Conservation (phyloP, 768 basidiomycete genomes). For the Macrolepiota dolichaula region DNA sequence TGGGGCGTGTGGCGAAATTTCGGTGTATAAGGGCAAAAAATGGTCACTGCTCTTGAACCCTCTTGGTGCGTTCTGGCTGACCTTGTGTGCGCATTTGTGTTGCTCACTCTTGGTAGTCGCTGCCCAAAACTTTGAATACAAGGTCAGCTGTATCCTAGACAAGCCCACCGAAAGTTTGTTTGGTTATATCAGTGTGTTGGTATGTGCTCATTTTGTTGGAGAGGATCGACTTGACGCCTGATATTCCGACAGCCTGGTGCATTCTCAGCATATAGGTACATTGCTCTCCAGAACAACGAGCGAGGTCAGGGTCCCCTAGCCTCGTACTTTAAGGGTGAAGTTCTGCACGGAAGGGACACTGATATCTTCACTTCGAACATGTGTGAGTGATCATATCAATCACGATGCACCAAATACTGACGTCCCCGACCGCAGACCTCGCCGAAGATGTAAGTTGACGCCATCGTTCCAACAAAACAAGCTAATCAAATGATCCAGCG, state of each 20-base stretch:
- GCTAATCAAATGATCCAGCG: conserved; percentile 43
- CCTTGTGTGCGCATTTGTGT: not conserved
- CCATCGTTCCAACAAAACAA: not conserved
- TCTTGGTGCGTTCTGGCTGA: conserved; percentile 46
- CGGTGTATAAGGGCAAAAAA: conserved; percentile 85
- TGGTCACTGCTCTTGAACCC: conserved; percentile 84
- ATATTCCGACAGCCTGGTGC: conserved; percentile 68
- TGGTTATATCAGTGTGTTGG: conserved; percentile 95
- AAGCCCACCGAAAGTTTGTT: conserved; percentile 88
- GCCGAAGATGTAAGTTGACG: conserved; percentile 78
- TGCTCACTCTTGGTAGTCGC: conserved; percentile 50
- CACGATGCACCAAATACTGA: not conserved
- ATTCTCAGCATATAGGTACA: conserved; percentile 90
- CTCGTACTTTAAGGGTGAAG: conserved; percentile 97
- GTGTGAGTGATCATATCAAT: conserved; percentile 51
- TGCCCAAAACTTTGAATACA: conserved; percentile 96
- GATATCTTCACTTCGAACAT: conserved; percentile 96
- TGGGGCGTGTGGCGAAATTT: conserved; percentile 97
- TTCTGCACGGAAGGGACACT: conserved; percentile 76
- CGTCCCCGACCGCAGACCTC: conserved; percentile 49
- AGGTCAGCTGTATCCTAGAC: conserved; percentile 86
- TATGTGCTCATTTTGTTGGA: conserved; percentile 25
- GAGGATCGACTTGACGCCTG: not conserved
- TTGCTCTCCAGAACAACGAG: conserved; percentile 84
- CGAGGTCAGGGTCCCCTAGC: conserved; percentile 83